Percentiles rank a stretch among this genome's conserved stretches.
Conservation (phyloP, 1,284 basidiomycete species). For the Ganoderma lucidum region DNA sequence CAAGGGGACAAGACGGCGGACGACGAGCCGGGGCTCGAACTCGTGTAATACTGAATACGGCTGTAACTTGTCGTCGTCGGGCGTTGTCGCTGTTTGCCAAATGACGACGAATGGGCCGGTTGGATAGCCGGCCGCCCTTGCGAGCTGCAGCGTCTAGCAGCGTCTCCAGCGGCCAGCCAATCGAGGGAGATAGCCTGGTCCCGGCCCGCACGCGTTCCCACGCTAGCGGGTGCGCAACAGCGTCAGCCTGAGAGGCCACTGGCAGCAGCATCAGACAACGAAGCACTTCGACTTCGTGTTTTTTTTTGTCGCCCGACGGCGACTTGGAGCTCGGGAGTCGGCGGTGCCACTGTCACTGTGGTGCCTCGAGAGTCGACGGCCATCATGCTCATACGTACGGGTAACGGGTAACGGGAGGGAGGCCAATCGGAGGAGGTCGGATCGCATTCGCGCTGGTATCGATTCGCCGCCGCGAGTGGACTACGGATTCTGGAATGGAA, state of each 20-base stretch:
- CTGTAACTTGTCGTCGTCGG: no score
- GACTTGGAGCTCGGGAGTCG: neutral
- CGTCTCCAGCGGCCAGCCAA: neutral
- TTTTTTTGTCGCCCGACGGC: no score
- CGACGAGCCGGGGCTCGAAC: neutral
- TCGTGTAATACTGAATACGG: no score
- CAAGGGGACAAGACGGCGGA: neutral
- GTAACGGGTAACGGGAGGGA: neutral
- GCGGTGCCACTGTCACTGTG: neutral
- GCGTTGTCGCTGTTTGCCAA: no score
- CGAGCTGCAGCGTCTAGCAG: no score
- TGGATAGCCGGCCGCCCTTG: conserved; percentile 2
- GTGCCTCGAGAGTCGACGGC: conserved; percentile 4
- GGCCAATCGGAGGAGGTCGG: neutral
- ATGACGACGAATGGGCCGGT: neutral
- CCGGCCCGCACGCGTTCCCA: neutral
- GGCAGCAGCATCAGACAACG: neutral
- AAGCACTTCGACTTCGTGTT: neutral
- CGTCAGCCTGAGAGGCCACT: no score
- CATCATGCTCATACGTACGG: neutral
- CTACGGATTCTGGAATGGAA: neutral
- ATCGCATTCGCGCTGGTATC: no score
- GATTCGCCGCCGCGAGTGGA: no score
- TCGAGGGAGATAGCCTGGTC: no score
- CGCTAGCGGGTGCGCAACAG: neutral